Evolutionary conservation across 768 basidiomycete genomes (phyloP), one percentile per base, ranked within the genome.

Genomic region (Boletus speciosus): DNA sequence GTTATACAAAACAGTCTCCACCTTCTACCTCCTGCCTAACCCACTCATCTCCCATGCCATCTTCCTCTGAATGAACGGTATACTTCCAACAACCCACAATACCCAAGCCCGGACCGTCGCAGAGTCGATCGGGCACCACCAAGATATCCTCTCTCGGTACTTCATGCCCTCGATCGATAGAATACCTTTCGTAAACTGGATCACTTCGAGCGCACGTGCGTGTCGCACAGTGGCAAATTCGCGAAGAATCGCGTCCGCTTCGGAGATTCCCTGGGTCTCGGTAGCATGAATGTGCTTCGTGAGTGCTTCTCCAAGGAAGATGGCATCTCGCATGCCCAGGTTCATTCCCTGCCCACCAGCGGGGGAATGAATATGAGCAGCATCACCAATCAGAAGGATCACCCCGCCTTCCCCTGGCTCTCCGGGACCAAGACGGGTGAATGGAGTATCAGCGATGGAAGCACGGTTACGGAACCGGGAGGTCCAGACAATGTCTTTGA

Each of bases 321-420:
- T 62, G 7, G 76, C 80, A 54, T 83, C 81, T 15, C 81, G 74
- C n/a, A 83, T 66, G 5, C 81, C 79, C n/a, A 82, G 73, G 56
- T 81, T 81, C 80, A 83, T 79, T 10, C 81, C 81, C 50, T 81
- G 81, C 1, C 81, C 81, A 1, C 81, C 81, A 6, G 74, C 70
- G 21, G 81, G 81, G 0, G 80, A 78, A 52, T 81, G 81, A 43
- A 81, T 75, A n/a, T 78, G 72, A 32, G 81, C 81, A 3, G 81
- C 79, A 57, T 80, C 78, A 6, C 77, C 78, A 6, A 76, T 39
- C 36, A 80, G 58, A 38, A 70, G n/a, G 48, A 68, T 40, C 4
- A 40, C 55, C 0, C 57, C 63, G 1, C 66, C 68, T 23, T 51
- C 52, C 12, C 8, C 43, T 6, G 48, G 15, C 9, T 47, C 57